Percentiles rank a stretch among this genome's conserved stretches.
Conservation (phyloP, 129 eudicot genomes). For the Oenanthe sinensis region DNA sequence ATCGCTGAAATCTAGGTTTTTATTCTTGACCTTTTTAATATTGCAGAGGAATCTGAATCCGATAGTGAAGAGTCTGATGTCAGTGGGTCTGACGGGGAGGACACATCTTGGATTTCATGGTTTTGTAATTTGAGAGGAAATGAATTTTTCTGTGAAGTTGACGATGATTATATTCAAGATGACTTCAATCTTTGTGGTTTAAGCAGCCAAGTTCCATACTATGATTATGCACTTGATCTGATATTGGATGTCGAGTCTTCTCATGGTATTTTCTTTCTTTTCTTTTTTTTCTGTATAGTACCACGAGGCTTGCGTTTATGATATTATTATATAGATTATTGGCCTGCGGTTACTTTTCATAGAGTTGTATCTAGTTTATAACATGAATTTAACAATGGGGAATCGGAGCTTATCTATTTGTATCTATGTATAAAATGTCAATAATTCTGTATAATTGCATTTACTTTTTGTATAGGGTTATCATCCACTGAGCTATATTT, state of each 20-base stretch:
- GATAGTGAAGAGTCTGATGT: slow-evolving; percentile 85
- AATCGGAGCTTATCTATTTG: not conserved
- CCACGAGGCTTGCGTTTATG: too few relatives aligned
- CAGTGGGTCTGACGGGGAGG: slow-evolving; percentile 85
- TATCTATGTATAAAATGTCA: not conserved
- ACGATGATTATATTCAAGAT: slow-evolving; percentile 81
- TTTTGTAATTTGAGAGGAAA: slow-evolving; percentile 81
- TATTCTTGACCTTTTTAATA: not conserved
- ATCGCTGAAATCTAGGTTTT: not conserved
- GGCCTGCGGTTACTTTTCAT: not conserved
- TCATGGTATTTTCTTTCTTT: slow-evolving; percentile 41
- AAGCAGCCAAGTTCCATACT: slow-evolving; percentile 85
- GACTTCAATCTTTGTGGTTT: slow-evolving; percentile 77
- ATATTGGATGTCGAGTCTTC: slow-evolving; percentile 77
- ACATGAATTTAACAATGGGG: not conserved
- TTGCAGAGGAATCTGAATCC: slow-evolving; percentile 76
- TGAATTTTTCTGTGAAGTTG: slow-evolving; percentile 81
- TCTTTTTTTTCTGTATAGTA: not conserved
- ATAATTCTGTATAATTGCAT: not conserved
- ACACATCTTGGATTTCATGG: slow-evolving; percentile 90
- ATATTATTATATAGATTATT: not conserved
- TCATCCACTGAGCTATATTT: not conserved
- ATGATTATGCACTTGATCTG: slow-evolving; percentile 78
- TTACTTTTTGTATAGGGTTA: not conserved
- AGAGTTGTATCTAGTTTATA: not conserved